These are phyloP conservation scores for Silene latifolia DNA, from an alignment of 148 eudicot species.

Conservation along the genomic window DNA sequence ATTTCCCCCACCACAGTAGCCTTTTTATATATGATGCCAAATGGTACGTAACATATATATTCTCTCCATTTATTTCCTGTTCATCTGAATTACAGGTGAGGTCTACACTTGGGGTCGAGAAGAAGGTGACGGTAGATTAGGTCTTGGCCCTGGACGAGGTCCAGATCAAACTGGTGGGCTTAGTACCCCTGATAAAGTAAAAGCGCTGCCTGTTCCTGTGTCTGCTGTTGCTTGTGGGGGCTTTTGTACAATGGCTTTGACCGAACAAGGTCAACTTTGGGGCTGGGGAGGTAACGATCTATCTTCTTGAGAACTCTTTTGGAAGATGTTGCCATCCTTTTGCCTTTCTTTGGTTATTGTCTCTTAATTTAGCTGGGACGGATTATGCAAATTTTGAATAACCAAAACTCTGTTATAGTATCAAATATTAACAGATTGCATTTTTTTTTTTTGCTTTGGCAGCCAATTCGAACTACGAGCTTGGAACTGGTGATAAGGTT, in stretches of 20 bases:
- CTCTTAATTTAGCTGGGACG: neutral
- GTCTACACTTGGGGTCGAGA: conserved; percentile 97
- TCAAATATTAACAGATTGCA: neutral
- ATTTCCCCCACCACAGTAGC: neutral
- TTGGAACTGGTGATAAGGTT: conserved; percentile 83
- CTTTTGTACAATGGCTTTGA: conserved; percentile 80
- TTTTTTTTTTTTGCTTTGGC: conserved; percentile 18
- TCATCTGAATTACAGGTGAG: conserved; percentile 43
- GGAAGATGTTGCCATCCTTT: neutral
- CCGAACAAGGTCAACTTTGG: conserved; percentile 85
- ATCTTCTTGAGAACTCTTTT: neutral
- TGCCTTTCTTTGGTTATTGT: conserved; percentile 13
- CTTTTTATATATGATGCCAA: neutral
- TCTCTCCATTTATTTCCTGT: neutral
- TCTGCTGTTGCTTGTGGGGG: conserved; percentile 93
- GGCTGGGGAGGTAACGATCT: conserved; percentile 76
- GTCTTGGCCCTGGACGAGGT: conserved; percentile 95
- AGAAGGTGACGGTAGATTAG: conserved; percentile 97
- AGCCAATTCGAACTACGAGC: conserved; percentile 96
- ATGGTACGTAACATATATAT: neutral
- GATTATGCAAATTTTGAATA: neutral
- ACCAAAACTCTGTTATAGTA: too few species aligned
- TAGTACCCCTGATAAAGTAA: conserved; percentile 71
- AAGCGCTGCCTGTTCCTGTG: conserved; percentile 63
- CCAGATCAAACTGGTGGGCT: conserved; percentile 88